These are phyloP conservation scores for Fusarium pseudoanthophilum DNA, from an alignment of 2,329 filamentous ascomycete genomes.

Conservation along the genomic window DNA sequence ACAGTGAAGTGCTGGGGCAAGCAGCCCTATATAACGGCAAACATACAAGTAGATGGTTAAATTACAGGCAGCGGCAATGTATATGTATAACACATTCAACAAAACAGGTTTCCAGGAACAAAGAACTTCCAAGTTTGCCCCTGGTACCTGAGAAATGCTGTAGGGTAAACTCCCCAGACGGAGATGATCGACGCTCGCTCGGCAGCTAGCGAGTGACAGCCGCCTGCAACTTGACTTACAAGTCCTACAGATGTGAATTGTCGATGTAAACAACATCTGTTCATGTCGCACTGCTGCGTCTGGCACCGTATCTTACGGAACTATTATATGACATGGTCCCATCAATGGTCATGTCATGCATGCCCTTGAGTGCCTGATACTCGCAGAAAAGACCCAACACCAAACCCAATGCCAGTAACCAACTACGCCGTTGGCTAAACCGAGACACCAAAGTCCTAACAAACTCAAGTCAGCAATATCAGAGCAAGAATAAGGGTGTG, in stretches of 20 bases:
- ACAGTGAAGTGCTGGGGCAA: not conserved
- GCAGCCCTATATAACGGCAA: not conserved
- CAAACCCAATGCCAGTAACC: not conserved
- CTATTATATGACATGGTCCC: not conserved
- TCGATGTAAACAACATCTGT: not conserved
- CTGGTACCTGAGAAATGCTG: not conserved
- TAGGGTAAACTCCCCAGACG: not conserved
- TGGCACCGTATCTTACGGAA: not conserved
- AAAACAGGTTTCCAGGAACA: not conserved
- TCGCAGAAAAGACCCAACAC: not conserved
- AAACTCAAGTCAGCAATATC: not conserved
- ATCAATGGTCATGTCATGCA: not conserved
- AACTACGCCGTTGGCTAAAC: not conserved
- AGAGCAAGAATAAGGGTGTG: not conserved
- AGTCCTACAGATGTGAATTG: not conserved
- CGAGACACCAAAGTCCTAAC: not conserved
- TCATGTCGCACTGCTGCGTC: not conserved
- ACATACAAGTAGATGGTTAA: not conserved
- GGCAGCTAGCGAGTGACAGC: not conserved
- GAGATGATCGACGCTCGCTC: not conserved
- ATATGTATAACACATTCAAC: not conserved
- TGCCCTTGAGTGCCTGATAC: not conserved
- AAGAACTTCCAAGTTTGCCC: not conserved
- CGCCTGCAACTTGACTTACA: not conserved
- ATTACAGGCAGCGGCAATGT: not conserved